Evolutionary conservation across 2,329 filamentous ascomycete genomes (phyloP), one percentile per base, ranked within the genome.

Genomic region (Calonectria naviculata): DNA sequence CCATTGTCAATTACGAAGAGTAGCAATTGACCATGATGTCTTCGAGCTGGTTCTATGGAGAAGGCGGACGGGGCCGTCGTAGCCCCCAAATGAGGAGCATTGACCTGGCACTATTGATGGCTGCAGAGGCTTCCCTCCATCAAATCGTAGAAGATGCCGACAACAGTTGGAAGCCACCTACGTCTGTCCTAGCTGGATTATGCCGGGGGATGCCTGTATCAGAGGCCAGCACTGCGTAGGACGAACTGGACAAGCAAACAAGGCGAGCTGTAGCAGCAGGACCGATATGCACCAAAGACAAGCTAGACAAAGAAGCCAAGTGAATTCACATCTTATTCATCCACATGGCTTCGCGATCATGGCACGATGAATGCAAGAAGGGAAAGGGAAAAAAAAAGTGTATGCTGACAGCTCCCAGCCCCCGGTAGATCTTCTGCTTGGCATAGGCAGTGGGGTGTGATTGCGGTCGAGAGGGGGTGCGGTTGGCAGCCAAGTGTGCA

Each of bases 81-180:
- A 44, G 36, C 56, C 34, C 24, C 47, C 29, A 47, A 44, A n/a
- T 46, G 21, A 66, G 52, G 46, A 34, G 46, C 56, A 56, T 24
- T 54, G 65, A 34, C 52, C 19, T 42, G 66, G 21, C 34, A 28
- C 58, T 68, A 68, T 64, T 44, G 66, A 42, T 56, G 31, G 58
- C 26, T 56, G 47, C 36, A 44, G 60, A 34, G 24, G 47, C 46
- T 54, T 21, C 29, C 60, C 58, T 38, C 46, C 66, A 54, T 34
- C 56, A 52, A 19, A 29, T 41, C 44, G 21, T 26, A 42, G 21
- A 24, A 24, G 26, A 19, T 66, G 36, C 38, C 52, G 36, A 31
- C 28, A 34, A 52, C 28, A 67, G 29, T 44, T 24, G 34, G 26
- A 31, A 63, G 66, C 66, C 66, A 68, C 58, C 66, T 63, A 68